These are phyloP conservation scores for Sporisorium reilianum DNA, from an alignment of 1,284 basidiomycete species.

Conservation along the genomic window DNA sequence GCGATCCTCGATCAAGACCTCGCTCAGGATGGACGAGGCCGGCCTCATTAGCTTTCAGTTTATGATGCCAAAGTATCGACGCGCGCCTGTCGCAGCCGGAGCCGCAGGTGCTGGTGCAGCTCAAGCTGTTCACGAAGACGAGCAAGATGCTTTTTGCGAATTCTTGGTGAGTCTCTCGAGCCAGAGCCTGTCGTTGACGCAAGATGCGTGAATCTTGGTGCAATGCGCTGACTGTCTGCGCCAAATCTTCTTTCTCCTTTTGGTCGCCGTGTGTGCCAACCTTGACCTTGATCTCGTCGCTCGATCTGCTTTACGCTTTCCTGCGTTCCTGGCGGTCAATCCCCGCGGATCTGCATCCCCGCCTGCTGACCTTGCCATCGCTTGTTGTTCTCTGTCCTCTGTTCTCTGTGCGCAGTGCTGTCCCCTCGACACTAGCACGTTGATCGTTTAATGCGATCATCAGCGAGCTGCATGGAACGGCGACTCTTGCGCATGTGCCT, in stretches of 20 bases:
- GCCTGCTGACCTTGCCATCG: not conserved
- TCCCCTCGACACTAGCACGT: slow-evolving; percentile 40
- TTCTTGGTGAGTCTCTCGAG: slow-evolving; percentile 44
- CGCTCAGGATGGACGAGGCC: slow-evolving; percentile 55
- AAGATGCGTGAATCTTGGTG: not conserved
- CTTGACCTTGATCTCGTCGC: not conserved
- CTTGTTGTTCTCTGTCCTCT: not conserved
- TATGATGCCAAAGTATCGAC: slow-evolving; percentile 58
- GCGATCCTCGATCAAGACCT: slow-evolving; percentile 57
- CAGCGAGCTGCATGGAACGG: not conserved
- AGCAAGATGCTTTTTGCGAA: slow-evolving; percentile 59
- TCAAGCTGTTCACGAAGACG: slow-evolving; percentile 38
- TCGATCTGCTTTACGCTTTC: slow-evolving; percentile 1
- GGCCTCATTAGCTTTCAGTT: slow-evolving; percentile 64
- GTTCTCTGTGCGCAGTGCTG: slow-evolving; percentile 26
- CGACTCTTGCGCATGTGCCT: too few species aligned
- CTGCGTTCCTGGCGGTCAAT: not conserved
- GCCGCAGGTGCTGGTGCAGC: slow-evolving; percentile 16
- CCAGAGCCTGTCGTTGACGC: not conserved
- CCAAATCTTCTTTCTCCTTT: not conserved
- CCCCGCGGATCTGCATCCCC: not conserved
- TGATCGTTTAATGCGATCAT: slow-evolving; percentile 8
- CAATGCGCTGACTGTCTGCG: slow-evolving; percentile 7
- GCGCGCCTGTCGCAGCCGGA: slow-evolving; percentile 6
- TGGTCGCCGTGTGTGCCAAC: not conserved